Conservation (phyloP, 148 eudicot species). For the Amaranthus hypochondriacus region DNA sequence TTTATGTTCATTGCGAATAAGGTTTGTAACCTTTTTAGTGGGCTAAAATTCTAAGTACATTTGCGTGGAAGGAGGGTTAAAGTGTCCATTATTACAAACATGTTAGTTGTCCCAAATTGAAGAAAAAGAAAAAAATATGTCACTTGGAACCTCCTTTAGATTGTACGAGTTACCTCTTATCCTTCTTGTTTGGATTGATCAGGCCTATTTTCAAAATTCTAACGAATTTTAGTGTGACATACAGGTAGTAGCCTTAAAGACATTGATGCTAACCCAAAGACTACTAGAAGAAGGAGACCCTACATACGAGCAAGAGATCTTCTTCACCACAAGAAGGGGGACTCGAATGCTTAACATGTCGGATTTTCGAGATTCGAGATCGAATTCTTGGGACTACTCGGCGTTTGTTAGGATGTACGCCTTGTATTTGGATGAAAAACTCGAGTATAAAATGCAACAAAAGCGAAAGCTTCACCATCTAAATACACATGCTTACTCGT, state of each 20-base stretch:
- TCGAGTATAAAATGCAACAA: slow-evolving; percentile 65
- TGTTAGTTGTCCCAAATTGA: too few species aligned
- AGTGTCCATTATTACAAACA: too few species aligned
- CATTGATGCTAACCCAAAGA: slow-evolving; percentile 61
- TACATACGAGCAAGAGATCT: slow-evolving; percentile 63
- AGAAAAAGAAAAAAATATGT: too few species aligned
- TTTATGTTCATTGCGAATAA: too few species aligned
- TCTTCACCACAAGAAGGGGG: slow-evolving; percentile 79
- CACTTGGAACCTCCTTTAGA: too few species aligned
- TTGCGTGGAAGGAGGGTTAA: too few species aligned
- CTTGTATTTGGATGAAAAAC: slow-evolving; percentile 60
- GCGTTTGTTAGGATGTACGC: slow-evolving; percentile 76
- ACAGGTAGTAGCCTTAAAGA: slow-evolving; percentile 75
- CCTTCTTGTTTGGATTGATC: neutral
- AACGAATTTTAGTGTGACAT: neutral
- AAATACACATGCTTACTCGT: slow-evolving; percentile 1
- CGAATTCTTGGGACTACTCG: slow-evolving; percentile 70
- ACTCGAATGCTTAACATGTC: slow-evolving; percentile 81
- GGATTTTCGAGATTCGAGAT: slow-evolving; percentile 61
- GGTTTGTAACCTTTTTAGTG: too few species aligned
- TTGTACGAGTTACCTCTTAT: neutral
- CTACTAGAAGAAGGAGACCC: slow-evolving; percentile 71
- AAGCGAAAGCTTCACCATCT: slow-evolving; percentile 26
- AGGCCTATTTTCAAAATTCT: neutral
- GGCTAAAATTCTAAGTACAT: too few species aligned